Conservation (phyloP, 768 basidiomycete species). For the Leccinum broughii region DNA sequence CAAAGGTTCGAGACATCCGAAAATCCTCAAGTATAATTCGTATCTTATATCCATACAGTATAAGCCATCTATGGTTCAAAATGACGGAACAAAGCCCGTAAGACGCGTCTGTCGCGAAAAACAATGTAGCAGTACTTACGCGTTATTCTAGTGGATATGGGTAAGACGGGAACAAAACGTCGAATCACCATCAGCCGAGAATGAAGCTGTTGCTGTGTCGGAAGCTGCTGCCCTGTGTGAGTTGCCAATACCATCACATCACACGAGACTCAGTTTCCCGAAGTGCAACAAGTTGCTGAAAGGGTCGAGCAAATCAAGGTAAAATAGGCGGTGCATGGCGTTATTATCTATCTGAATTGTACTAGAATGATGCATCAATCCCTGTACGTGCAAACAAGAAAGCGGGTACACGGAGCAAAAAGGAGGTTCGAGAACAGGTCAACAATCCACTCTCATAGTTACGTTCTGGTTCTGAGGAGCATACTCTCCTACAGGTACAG, state of each 20-base stretch:
- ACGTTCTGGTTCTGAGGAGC: neutral
- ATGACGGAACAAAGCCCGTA: slow-evolving; percentile 76
- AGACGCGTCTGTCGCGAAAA: slow-evolving; percentile 19
- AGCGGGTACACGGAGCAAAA: slow-evolving; percentile 71
- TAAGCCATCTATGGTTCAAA: slow-evolving; percentile 75
- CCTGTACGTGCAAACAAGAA: slow-evolving; percentile 71
- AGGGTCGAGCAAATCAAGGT: slow-evolving; percentile 65
- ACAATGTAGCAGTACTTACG: neutral
- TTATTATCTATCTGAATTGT: slow-evolving; percentile 3
- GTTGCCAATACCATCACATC: slow-evolving; percentile 2
- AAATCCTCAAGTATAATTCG: neutral
- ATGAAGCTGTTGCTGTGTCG: slow-evolving; percentile 35
- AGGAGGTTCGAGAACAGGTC: slow-evolving; percentile 71
- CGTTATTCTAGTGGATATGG: slow-evolving; percentile 64
- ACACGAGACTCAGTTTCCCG: neutral
- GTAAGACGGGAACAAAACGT: slow-evolving; percentile 31
- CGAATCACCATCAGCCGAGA: slow-evolving; percentile 6
- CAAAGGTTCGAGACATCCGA: slow-evolving; percentile 42
- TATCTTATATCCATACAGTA: slow-evolving; percentile 43
- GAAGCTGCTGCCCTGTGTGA: slow-evolving; percentile 50
- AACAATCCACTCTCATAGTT: neutral
- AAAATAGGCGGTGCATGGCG: neutral
- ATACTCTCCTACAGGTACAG: slow-evolving; percentile 48
- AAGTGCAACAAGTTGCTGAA: slow-evolving; percentile 56
- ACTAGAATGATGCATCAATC: slow-evolving; percentile 63